Base-by-base conservation (phyloP, 768 basidiomycete genomes). In the Austroboletus festivus region DNA sequence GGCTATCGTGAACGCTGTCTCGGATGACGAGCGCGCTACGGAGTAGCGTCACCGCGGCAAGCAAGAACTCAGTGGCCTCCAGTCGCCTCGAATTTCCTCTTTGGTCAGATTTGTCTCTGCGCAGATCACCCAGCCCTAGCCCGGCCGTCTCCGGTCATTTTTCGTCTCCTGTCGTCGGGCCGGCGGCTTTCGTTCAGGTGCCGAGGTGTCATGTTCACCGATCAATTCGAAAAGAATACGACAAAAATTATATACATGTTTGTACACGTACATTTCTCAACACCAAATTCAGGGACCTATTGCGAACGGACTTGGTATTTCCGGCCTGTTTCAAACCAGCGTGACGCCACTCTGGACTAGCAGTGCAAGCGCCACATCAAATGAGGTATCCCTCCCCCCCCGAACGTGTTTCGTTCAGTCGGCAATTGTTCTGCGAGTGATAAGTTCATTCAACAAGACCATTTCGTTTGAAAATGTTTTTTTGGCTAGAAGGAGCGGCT, bases 131-230 rank as follows among this genome's bases (percentile, higher is more conserved):
- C 47, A 37, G n/a, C 47, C 34, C 52, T 52, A 21, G 24, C 42
- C 57, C 64, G 57, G 67, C 64, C 56, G 55, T 50, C 30, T 41
- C 60, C 62, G 63, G 55, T 22, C 38, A 33, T 51, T 58, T 63
- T 55, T 47, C 50, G 35, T 38, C 48, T 39, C 50, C 56, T 54
- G 46, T 59, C 48, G 47, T 62, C 56, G 68, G 61, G 61, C 66
- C 68, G 66, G 61, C 68, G 66, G 65, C 68, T 68, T 58, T 55
- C 38, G 46, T 45, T 64, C 54, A 54, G 60, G 20, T 59, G 54
- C 65, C 67, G 67, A 64, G 43, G 51, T 48, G 48, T 47, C 44
- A 42, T 26, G 37, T 38, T 24, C 19, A 54, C 51, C 52, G 40
- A 50, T 57, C 52, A 49, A 53, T 51, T 48, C n/a, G 26, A 50